Evolutionary conservation across 768 basidiomycete species (phyloP), one percentile per base, ranked within the genome.

Genomic region (Leccinum disarticulatum): DNA sequence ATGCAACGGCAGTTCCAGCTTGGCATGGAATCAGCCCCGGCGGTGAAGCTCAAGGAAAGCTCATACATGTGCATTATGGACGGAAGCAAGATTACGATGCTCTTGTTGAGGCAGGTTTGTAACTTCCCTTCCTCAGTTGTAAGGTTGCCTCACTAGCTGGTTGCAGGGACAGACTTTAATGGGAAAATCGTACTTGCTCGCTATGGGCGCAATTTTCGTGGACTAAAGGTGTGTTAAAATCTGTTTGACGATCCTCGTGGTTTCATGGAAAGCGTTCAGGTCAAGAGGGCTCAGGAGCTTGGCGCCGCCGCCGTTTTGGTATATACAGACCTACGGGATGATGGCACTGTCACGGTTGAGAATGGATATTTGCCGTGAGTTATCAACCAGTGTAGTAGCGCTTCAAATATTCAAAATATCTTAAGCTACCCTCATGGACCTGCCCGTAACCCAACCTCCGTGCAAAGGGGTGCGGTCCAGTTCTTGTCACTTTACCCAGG

Each of bases 311-410:
- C 87, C 49, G 81, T 88, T 19, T 75, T 97, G 55, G 91, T 95
- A 54, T 97, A 92, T 75, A 87, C 87, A 49, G 94, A 97, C 72
- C 88, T 88, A 14, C 86, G 86, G 38, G 93, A 96, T 71, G 93
- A 97, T 68, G 94, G 94, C 4, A 83, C 79, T 56, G 88, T 93
- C 27, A 93, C 87, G 1, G 80, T 80, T 5, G 80, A 83, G 65
- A 93, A 94, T 56, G 93, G 92, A 31, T 93, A 88, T 69, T 74
- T 81, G 17, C 78, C 87, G 60, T 87, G 83, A 48, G 69, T 56
- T 28, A 19, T 49, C 36, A 28, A 36, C 51, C 33, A n/a, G 17
- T 6, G 7, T 43, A 51, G 46, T 10, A 19, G 28, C 7, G 1
- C 11, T n/a, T n/a, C 9, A 11, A 55, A 27, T 25, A 27, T 35